Percentiles rank a stretch among this genome's conserved stretches.
These are phyloP conservation scores for Viridothelium virens DNA, from an alignment of 495 filamentous ascomycete genomes.

Conservation along the genomic window DNA sequence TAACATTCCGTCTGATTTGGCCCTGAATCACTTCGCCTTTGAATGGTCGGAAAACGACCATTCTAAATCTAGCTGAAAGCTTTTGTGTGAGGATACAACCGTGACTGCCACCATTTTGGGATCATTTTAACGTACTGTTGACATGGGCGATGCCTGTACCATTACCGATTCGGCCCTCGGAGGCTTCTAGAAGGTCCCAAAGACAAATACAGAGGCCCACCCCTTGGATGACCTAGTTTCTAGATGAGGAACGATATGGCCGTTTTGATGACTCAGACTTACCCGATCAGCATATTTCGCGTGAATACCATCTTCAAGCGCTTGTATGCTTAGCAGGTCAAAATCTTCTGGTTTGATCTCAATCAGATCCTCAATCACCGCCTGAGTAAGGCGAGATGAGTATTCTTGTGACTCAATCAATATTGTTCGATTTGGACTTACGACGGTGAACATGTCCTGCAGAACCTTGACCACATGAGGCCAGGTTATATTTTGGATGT, in stretches of 20 bases:
- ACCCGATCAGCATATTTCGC: constrained; percentile 89
- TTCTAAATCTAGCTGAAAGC: constrained; percentile 64
- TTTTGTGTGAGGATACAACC: background rate
- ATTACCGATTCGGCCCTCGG: constrained; percentile 77
- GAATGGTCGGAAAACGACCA: constrained; percentile 92
- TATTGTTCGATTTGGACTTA: constrained; percentile 4
- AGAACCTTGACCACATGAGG: too few species aligned
- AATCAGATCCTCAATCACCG: constrained; percentile 79
- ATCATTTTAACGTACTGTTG: constrained; percentile 54
- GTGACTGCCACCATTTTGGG: background rate
- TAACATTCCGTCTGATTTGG: constrained; percentile 61
- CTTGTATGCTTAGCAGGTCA: constrained; percentile 62
- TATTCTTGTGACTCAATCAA: background rate
- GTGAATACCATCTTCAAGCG: constrained; percentile 91
- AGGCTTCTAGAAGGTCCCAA: constrained; percentile 75
- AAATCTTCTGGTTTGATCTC: constrained; percentile 85
- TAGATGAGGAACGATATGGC: constrained; percentile 12
- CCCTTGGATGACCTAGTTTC: constrained; percentile 56
- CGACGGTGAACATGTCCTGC: background rate
- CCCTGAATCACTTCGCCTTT: constrained; percentile 82
- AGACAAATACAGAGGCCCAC: constrained; percentile 87
- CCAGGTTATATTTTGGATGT: too few species aligned
- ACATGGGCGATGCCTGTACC: constrained; percentile 84
- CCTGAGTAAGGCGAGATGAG: constrained; percentile 33
- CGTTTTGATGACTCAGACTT: constrained; percentile 25